Conservation (phyloP, 1,284 basidiomycete genomes). For the Albatrellus sp. region DNA sequence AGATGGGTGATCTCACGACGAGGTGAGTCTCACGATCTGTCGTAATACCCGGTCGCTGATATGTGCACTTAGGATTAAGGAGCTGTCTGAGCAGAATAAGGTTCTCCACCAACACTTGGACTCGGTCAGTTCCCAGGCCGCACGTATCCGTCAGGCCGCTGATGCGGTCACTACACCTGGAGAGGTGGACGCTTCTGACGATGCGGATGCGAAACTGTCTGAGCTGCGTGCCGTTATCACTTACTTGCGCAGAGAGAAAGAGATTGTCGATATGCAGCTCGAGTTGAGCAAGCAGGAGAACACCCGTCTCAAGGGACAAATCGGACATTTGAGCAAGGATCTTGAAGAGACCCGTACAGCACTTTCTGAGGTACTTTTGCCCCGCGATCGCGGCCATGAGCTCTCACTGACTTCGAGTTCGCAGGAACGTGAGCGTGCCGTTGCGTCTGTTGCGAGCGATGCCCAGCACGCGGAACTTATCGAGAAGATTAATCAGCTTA, state of each 20-base stretch:
- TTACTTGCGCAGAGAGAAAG: slow-evolving; percentile 82
- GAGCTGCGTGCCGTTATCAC: slow-evolving; percentile 74
- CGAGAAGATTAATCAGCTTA: slow-evolving; percentile 81
- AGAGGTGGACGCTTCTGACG: slow-evolving; percentile 33
- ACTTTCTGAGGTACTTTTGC: slow-evolving; percentile 42
- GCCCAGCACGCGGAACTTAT: slow-evolving; percentile 77
- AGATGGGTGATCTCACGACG: slow-evolving; percentile 57
- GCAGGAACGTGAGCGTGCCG: slow-evolving; percentile 70
- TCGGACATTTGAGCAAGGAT: slow-evolving; percentile 60
- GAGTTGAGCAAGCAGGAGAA: slow-evolving; percentile 82
- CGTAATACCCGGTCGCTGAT: background rate
- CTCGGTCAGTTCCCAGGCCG: slow-evolving; percentile 71
- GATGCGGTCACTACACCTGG: slow-evolving; percentile 33
- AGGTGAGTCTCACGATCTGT: slow-evolving; percentile 30
- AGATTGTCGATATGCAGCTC: slow-evolving; percentile 79
- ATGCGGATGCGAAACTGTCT: slow-evolving; percentile 46
- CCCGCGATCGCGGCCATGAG: slow-evolving; percentile 1
- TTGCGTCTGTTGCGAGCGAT: slow-evolving; percentile 58
- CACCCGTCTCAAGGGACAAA: slow-evolving; percentile 60
- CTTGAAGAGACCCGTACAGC: slow-evolving; percentile 60
- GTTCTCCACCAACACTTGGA: slow-evolving; percentile 80
- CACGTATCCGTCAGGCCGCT: slow-evolving; percentile 61
- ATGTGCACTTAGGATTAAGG: slow-evolving; percentile 38
- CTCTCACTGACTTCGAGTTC: slow-evolving; percentile 1
- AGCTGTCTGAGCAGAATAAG: slow-evolving; percentile 67